Evolutionary conservation across 306 rosid genomes (phyloP).

Genomic region (Purshia tridentata): DNA sequence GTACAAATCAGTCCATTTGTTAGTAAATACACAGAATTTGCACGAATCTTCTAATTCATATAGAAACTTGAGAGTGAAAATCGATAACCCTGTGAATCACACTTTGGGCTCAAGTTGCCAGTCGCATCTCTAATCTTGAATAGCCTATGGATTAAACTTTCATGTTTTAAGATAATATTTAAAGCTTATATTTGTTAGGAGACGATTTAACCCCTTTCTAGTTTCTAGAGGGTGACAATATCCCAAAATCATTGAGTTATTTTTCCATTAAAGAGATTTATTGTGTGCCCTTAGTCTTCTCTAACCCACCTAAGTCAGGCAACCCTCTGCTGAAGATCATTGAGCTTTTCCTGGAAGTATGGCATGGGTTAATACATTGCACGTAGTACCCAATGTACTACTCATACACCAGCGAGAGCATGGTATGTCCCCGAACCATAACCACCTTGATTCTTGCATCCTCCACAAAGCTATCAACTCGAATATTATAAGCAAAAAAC

Average conservation of each 20-base stretch:
- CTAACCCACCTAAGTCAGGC: neutral
- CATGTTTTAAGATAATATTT: neutral
- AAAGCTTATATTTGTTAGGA: neutral
- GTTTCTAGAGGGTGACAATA: neutral
- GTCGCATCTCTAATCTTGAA: neutral
- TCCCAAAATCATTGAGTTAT: neutral
- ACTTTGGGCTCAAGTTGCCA: neutral
- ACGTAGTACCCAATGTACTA: neutral
- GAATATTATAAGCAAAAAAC: neutral
- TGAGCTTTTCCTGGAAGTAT: neutral
- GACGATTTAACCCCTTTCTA: neutral
- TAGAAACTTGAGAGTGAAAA: neutral
- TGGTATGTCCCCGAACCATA: neutral
- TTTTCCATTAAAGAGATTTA: neutral
- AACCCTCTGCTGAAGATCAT: neutral
- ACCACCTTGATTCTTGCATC: neutral
- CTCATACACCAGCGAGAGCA: neutral
- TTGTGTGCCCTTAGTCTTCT: neutral
- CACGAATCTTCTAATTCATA: neutral
- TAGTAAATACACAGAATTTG: neutral
- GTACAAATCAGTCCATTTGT: neutral
- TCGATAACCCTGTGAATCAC: neutral
- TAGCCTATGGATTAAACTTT: neutral
- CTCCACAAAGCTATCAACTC: conserved; percentile 1
- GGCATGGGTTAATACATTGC: neutral